Evolutionary conservation across 1,139 yeast species (phyloP).

Genomic region (Kluyveromyces sp.): DNA sequence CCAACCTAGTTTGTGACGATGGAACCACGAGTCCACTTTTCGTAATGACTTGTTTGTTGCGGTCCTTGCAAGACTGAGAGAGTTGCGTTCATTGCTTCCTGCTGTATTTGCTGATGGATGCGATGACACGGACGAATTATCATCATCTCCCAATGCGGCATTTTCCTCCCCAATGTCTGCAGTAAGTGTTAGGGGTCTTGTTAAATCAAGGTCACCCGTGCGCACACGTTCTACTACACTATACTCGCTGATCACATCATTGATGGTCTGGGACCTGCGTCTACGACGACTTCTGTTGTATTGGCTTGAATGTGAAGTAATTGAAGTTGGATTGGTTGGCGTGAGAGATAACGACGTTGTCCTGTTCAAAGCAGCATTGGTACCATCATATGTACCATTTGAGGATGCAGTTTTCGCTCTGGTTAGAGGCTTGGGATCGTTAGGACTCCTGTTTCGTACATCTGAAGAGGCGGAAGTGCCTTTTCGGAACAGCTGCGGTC

Average conservation of each 20-base stretch:
- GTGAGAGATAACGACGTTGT: neutral
- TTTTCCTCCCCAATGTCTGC: conserved; percentile 24
- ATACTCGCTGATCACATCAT: conserved; percentile 51
- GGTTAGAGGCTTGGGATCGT: neutral
- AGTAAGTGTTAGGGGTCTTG: conserved; percentile 22
- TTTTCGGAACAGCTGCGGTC: neutral
- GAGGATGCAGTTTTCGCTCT: neutral
- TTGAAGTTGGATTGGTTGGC: neutral
- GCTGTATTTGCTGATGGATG: neutral
- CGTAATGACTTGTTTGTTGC: neutral
- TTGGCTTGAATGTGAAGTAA: neutral
- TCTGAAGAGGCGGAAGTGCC: neutral
- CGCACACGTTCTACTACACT: conserved; percentile 35
- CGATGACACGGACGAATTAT: neutral
- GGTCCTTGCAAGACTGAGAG: neutral
- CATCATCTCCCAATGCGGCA: conserved; percentile 8
- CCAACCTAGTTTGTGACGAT: conserved; percentile 20
- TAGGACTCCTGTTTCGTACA: neutral
- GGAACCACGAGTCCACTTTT: conserved; percentile 2
- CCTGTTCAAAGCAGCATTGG: neutral
- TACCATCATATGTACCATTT: neutral
- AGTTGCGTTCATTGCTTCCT: conserved; percentile 5
- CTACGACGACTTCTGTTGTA: conserved; percentile 8
- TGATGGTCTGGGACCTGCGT: conserved; percentile 44
- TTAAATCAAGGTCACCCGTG: conserved; percentile 24